Percentiles rank a stretch among this genome's conserved stretches.
phyloP scores from a whole-genome alignment of 768 basidiomycete genomes.

The Boletus coccyginus region DNA sequence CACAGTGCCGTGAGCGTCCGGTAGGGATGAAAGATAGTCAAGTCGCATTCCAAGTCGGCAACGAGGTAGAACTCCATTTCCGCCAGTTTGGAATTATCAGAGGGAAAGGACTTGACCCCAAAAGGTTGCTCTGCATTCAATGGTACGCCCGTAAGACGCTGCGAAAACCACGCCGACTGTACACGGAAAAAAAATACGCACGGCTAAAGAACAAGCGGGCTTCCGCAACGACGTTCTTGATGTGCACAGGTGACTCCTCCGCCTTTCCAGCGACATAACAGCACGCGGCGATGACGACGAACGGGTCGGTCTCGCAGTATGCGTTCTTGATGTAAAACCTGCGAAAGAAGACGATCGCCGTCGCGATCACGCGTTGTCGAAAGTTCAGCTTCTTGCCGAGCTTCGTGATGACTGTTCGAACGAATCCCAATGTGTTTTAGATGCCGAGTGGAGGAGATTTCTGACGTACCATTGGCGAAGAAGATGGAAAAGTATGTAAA shows the following conservation, averaged over 20 bases:
- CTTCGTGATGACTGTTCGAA: slow-evolving; percentile 68
- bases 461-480: slow-evolving; percentile 71
- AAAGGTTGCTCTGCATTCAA: slow-evolving; percentile 55
- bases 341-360: slow-evolving; percentile 92
- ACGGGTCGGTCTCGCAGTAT: slow-evolving; percentile 95
- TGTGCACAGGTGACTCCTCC: slow-evolving; percentile 92
- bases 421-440: not conserved
- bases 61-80: slow-evolving; percentile 99
- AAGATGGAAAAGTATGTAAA: slow-evolving; percentile 84
- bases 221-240: slow-evolving; percentile 88
- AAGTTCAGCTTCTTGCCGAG: slow-evolving; percentile 80
- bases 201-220: slow-evolving; percentile 74
- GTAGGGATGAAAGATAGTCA: slow-evolving; percentile 94
- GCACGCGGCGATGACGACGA: slow-evolving; percentile 89
- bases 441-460: not conserved
- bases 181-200: slow-evolving; percentile 35
- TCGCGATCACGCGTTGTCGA: slow-evolving; percentile 89
- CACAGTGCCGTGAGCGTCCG: slow-evolving; percentile 80
- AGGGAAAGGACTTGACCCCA: slow-evolving; percentile 73
- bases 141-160: not conserved
- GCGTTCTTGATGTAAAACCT: slow-evolving; percentile 96
- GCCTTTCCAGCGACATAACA: slow-evolving; percentile 96
- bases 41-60: slow-evolving; percentile 93
- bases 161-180: not conserved
- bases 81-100: slow-evolving; percentile 88